Evolutionary conservation across 2,329 filamentous ascomycete genomes (phyloP).

Genomic region (Hirsutella rhossiliensis): DNA sequence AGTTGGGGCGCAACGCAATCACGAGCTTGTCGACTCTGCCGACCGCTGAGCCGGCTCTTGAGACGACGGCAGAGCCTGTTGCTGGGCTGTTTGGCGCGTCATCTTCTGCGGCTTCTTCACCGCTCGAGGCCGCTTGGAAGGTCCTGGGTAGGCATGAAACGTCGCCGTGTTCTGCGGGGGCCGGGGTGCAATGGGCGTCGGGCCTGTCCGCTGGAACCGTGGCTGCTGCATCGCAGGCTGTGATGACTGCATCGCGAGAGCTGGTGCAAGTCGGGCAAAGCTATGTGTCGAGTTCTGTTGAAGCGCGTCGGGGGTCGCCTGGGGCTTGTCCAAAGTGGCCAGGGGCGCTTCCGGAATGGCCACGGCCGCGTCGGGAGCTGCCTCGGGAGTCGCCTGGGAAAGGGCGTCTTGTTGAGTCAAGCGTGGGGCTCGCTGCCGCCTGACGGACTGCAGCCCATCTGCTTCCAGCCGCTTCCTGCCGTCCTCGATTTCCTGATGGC

Average conservation of each 20-base stretch:
- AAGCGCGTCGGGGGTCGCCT: no score
- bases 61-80: background rate
- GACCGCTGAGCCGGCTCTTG: background rate
- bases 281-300: no score
- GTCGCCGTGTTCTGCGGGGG: background rate
- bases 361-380: no score
- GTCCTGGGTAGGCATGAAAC: conserved; percentile 16
- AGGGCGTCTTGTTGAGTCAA: background rate
- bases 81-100: background rate
- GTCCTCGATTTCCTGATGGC: conserved; percentile 25
- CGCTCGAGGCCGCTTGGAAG: conserved; percentile 11
- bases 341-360: no score
- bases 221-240: conserved; percentile 15
- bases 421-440: background rate
- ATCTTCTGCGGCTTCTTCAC: conserved; percentile 3
- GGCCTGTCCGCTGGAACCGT: conserved; percentile 13
- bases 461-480: conserved; percentile 12
- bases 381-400: no score
- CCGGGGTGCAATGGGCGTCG: conserved; percentile 9
- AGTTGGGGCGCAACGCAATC: background rate
- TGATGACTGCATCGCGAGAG: no score
- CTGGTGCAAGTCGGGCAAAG: no score
- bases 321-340: no score
- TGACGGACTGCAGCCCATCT: conserved; percentile 14
- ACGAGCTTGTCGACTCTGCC: background rate